Percentiles rank a stretch among this genome's conserved stretches.
Evolutionary conservation across 768 basidiomycete species (phyloP).

Genomic region (Collybia sordida): DNA sequence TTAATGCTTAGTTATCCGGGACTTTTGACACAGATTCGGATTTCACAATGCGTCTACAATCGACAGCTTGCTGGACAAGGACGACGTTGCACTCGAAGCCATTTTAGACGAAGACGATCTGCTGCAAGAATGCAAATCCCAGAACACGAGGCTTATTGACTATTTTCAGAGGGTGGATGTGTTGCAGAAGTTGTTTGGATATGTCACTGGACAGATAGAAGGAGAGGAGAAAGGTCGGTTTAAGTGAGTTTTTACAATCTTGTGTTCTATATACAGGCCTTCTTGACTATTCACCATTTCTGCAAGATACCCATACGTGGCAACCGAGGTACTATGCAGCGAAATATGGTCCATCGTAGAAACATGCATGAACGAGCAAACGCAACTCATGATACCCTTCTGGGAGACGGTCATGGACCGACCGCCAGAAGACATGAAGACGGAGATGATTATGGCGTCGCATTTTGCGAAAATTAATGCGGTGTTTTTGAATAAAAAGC

Average conservation of each 20-base stretch:
- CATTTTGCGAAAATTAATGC: conserved; percentile 96
- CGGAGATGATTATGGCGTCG: conserved; percentile 81
- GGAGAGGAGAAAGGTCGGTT: conserved; percentile 74
- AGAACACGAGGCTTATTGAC: conserved; percentile 87
- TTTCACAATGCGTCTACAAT: conserved; percentile 88
- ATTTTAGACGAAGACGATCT: conserved; percentile 94
- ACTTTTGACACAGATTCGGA: conserved; percentile 68
- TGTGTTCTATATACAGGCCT: neutral
- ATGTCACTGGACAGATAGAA: conserved; percentile 87
- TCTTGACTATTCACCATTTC: neutral
- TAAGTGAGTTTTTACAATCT: conserved; percentile 59
- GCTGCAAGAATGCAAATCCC: conserved; percentile 91
- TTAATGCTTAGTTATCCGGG: conserved; percentile 27
- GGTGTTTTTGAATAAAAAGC: conserved; percentile 84
- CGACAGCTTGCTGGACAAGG: conserved; percentile 88
- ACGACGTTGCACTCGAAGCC: conserved; percentile 85
- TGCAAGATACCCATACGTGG: conserved; percentile 84
- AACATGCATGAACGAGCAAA: conserved; percentile 72
- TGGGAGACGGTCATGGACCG: conserved; percentile 88
- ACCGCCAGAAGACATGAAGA: conserved; percentile 84
- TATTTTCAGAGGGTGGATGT: conserved; percentile 85
- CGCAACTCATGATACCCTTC: conserved; percentile 79
- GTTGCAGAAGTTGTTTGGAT: conserved; percentile 75
- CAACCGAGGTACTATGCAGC: conserved; percentile 93
- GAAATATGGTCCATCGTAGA: conserved; percentile 96